phyloP scores from a whole-genome alignment of 2,329 filamentous ascomycete species.

The Colletotrichum filicis region DNA sequence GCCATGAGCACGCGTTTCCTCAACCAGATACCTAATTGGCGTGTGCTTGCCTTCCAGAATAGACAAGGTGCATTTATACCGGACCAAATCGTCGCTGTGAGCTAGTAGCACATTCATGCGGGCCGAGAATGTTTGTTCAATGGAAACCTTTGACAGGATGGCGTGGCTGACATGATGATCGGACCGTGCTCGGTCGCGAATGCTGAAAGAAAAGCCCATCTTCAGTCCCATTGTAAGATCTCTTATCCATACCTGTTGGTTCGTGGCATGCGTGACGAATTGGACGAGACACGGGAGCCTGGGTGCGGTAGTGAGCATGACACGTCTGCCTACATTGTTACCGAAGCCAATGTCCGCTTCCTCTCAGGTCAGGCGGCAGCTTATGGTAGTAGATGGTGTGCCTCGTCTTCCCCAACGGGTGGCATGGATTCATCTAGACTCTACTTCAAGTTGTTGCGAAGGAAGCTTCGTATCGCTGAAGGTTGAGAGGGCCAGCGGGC shows the following conservation, averaged over 20 bases:
- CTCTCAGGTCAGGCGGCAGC: constrained; percentile 10
- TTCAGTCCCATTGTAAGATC: background rate
- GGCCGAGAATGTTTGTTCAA: background rate
- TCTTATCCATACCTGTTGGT: constrained; percentile 4
- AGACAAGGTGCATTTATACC: constrained; percentile 15
- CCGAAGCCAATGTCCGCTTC: background rate
- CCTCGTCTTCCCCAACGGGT: background rate
- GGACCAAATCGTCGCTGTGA: background rate
- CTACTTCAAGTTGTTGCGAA: background rate
- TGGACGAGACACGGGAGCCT: background rate
- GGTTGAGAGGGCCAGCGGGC: constrained; percentile 77
- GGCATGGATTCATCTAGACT: background rate
- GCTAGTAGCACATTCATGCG: background rate
- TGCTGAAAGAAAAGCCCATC: background rate
- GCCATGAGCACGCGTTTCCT: constrained; percentile 15
- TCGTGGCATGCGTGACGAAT: background rate
- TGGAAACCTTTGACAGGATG: background rate
- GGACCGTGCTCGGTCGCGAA: constrained; percentile 3
- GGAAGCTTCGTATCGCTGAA: constrained; percentile 54
- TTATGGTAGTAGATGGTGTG: background rate
- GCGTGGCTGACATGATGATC: background rate
- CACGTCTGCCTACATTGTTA: constrained; percentile 23
- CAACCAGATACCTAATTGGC: constrained; percentile 20
- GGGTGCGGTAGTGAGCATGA: constrained; percentile 17
- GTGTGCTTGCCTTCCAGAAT: constrained; percentile 16